These are phyloP conservation scores for Xylaria intraflava DNA, from an alignment of 495 filamentous ascomycete genomes.

Conservation along the genomic window DNA sequence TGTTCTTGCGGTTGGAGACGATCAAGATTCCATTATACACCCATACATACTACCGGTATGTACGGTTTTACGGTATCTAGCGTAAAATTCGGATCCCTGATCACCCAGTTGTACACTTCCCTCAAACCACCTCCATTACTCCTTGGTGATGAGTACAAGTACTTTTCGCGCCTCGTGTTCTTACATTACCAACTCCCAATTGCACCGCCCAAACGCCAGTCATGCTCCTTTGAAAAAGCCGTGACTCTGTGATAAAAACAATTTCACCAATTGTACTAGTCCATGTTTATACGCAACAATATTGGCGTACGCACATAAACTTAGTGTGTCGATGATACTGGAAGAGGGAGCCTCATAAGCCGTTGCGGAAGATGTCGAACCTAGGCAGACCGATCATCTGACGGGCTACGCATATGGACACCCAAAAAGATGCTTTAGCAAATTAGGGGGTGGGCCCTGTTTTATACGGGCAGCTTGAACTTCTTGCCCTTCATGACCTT, in stretches of 20 bases:
- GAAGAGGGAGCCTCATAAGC: not conserved
- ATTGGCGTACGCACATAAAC: conserved; percentile 44
- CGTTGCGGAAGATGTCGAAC: not conserved
- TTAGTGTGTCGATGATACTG: not conserved
- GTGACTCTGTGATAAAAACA: conserved; percentile 18
- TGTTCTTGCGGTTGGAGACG: not conserved
- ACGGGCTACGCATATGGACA: not conserved
- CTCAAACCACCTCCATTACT: not conserved
- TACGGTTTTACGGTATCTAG: conserved; percentile 21
- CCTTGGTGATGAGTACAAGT: conserved; percentile 3
- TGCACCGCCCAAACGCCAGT: conserved; percentile 25
- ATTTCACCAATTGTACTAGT: conserved; percentile 24
- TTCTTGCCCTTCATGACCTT: conserved; percentile 87
- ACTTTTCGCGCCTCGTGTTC: conserved; percentile 5
- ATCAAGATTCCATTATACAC: conserved; percentile 14
- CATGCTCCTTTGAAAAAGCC: conserved; percentile 22
- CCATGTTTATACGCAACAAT: conserved; percentile 78
- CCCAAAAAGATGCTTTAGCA: not conserved
- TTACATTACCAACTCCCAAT: conserved; percentile 10
- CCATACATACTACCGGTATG: conserved; percentile 11
- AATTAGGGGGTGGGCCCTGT: not conserved
- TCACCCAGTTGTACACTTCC: not conserved
- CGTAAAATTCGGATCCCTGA: conserved; percentile 2
- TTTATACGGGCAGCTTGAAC: conserved; percentile 77
- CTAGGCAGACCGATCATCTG: not conserved